Base-by-base conservation (phyloP, 2,329 filamentous ascomycete species). In the Metarhizium rileyi region DNA sequence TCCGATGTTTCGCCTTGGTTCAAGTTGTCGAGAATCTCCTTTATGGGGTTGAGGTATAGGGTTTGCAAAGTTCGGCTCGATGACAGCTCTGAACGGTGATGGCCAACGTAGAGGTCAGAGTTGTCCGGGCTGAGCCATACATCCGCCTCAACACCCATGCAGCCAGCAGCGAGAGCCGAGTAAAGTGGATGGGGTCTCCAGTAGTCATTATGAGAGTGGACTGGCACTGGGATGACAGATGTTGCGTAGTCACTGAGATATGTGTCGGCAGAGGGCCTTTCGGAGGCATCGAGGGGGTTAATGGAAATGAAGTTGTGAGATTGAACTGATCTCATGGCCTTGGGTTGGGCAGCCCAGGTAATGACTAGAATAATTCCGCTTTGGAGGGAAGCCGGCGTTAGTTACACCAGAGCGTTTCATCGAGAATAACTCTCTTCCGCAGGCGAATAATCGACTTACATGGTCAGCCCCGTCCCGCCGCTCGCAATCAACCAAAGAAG, bases 171-270 rank as follows among this genome's bases (percentile, higher is more conserved):
- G 1, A 83, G 65, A 18, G 83, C 83, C 3, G 79, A 78, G 57
- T 78, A 84, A 5, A 87, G 67, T 0, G 83, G 82, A 1, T 79
- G 70, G 9, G 70, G 71, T 40, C 81, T 73, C 77, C 78, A 78
- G 63, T 86, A 87, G 61, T 87, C 83, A 58, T 86, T 86, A 59
- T 86, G 83, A 1, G 78, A 83, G 60, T 85, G 81, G 50, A 78
- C 80, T 1, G 69, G 66, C 33, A 80, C 73, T 1, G 80, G 77
- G 2, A 69, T 48, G 20, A 47, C 48, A 20, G 48, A 47, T 12
- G 16, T 33, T 36, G 48, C 45, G n/a, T 44, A 46, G 35, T 48
- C 48, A 26, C 30, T 18, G 22, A 53, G 22, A 14, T 43, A 53
- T 5, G 28, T 36, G 20, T 46, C 35, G 1, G 51, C 36, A 23